A percentile compares a stretch with the other conserved stretches of the same genome.
These are phyloP conservation scores for Pythium grandisporangium DNA, from an alignment of 352 stramenopile genomes.

Conservation along the genomic window DNA sequence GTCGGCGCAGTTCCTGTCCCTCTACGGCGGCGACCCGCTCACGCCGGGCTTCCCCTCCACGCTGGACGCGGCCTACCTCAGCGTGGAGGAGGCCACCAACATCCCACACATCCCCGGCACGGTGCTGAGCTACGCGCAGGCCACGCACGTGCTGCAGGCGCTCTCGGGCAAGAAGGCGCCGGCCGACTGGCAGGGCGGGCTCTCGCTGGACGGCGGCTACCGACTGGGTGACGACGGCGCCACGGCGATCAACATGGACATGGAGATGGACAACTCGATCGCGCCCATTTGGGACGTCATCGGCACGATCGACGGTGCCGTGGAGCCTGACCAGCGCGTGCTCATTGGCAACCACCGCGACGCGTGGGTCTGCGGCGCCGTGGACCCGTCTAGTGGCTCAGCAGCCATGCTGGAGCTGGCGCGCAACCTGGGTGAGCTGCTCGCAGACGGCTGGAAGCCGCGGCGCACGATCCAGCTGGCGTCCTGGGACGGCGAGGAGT, in stretches of 20 bases:
- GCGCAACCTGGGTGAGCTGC: slow-evolving; percentile 46
- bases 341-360: slow-evolving; percentile 89
- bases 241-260: slow-evolving; percentile 47
- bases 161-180: slow-evolving; percentile 51
- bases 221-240: slow-evolving; percentile 55
- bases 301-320: slow-evolving; percentile 53
- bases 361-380: slow-evolving; percentile 85
- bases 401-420: slow-evolving; percentile 80
- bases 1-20: slow-evolving; percentile 74
- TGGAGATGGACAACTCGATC: slow-evolving; percentile 73
- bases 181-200: slow-evolving; percentile 45
- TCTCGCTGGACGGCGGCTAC: slow-evolving; percentile 58
- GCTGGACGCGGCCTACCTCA: slow-evolving; percentile 15
- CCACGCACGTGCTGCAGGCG: slow-evolving; percentile 54
- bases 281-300: slow-evolving; percentile 85
- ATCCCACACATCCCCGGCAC: slow-evolving; percentile 62
- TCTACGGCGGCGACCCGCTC: slow-evolving; percentile 70
- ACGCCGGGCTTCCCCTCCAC: slow-evolving; percentile 22
- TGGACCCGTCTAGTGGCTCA: slow-evolving; percentile 80
- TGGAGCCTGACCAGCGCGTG: slow-evolving; percentile 57
- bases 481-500: slow-evolving; percentile 85
- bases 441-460: slow-evolving; percentile 58
- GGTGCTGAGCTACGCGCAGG: slow-evolving; percentile 79
- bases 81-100: slow-evolving; percentile 31
- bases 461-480: slow-evolving; percentile 65